Base-by-base conservation (phyloP, 1,284 basidiomycete species). In the Tylopilus orsonianus region DNA sequence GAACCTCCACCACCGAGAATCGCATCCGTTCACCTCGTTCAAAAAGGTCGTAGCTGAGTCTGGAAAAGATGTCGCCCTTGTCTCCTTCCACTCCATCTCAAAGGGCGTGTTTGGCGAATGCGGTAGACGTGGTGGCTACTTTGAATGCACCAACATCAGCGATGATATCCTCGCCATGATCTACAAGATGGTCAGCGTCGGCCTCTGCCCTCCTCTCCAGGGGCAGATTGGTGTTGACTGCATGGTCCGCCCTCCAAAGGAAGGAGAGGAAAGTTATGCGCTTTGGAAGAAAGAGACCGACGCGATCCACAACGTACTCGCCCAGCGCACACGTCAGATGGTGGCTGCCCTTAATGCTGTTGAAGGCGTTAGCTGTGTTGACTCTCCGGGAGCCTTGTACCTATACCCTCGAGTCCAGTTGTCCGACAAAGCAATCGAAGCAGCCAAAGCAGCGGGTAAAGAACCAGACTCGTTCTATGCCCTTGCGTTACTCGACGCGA, bases 21-120 rank as follows among this genome's bases (percentile, higher is more conserved):
- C 73, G 1, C 81, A 87, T 66, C 81, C 90, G 0, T 97, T 97
- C 77, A 81, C 84, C 44, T 93, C 90, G 8, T 97, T 97, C 81
- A 97, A 97, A 69, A 87, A 93, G 70, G 77, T 91, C 48, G 79
- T 96, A 3, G 73, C 77, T 37, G 72, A 79, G 50, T 70, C 85
- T 50, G 71, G 78, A 57, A 85, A 80, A 38, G 77, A 75, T 55
- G 72, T 94, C 53, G 83, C 91, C 41, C 83, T 97, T 63, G 78
- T 97, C 41, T 93, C 89, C 43, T 97, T 96, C 84, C 94, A 97
- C 75, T 93, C 90, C 45, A 94, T 94, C 65, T 94, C 90, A 47
- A 97, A 97, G 71, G 94, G 94, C 49, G 90, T 96, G 53, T 83
- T 82, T 35, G 94, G 94, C 54, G 94, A 97, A 72, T 97, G 94